Evolutionary conservation across 495 filamentous ascomycete genomes (phyloP).

Genomic region (Neurospora sp.): DNA sequence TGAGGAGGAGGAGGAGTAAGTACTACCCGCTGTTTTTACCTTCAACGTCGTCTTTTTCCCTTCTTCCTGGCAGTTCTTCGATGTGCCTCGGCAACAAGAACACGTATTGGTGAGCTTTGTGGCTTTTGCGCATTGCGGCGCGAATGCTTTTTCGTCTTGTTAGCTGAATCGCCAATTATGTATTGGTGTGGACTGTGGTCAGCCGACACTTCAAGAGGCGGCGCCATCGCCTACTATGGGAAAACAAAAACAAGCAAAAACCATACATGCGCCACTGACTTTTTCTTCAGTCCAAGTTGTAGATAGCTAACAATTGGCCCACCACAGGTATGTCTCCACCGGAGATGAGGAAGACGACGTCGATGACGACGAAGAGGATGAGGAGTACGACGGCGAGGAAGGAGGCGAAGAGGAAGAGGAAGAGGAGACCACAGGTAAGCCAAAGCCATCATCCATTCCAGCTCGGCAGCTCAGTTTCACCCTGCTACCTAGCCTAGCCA

Average conservation of each 20-base stretch:
- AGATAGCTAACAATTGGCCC: neutral
- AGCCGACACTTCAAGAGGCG: neutral
- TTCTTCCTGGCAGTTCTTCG: neutral
- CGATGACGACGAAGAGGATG: constrained; percentile 27
- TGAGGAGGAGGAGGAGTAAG: constrained; percentile 47
- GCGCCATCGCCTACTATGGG: neutral
- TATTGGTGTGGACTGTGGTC: neutral
- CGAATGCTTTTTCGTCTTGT: neutral
- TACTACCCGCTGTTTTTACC: constrained; percentile 2
- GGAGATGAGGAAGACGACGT: constrained; percentile 30
- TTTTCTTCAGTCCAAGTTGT: too few relatives aligned
- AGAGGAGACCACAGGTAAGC: constrained; percentile 21
- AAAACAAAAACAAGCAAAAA: neutral
- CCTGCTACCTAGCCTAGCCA: too few relatives aligned
- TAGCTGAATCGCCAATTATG: neutral
- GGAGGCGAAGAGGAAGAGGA: constrained; percentile 22
- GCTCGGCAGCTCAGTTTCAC: too few relatives aligned
- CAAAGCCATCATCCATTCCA: neutral
- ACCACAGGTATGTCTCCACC: constrained; percentile 21
- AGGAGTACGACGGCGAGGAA: constrained; percentile 27
- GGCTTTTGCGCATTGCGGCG: constrained; percentile 16
- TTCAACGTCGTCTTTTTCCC: neutral
- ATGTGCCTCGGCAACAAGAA: constrained; percentile 14
- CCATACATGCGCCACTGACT: too few relatives aligned
- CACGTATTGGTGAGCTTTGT: neutral